phyloP scores from a whole-genome alignment of 1,284 basidiomycete genomes.

The Apiotrichum laibachii region DNA sequence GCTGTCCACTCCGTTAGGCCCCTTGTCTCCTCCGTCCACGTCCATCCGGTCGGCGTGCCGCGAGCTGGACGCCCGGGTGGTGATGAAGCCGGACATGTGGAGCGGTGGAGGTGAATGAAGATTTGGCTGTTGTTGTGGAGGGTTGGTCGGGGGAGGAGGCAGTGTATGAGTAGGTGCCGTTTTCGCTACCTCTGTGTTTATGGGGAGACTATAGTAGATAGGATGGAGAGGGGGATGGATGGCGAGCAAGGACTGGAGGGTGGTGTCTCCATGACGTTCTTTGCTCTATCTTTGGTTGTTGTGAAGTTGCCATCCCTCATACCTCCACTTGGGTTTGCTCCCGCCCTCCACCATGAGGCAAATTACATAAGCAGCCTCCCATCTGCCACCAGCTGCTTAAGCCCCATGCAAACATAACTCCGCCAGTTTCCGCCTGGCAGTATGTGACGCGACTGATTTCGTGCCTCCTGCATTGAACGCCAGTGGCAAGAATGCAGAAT shows the following conservation, averaged over 20 bases:
- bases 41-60: slow-evolving; percentile 7
- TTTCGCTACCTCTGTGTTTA: too few relatives aligned
- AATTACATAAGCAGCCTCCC: too few relatives aligned
- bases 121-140: background rate
- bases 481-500: too few relatives aligned
- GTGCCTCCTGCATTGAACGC: too few relatives aligned
- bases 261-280: background rate
- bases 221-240: background rate
- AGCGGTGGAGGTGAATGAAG: background rate
- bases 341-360: background rate
- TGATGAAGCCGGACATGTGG: slow-evolving; percentile 13
- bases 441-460: too few relatives aligned
- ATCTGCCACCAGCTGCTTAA: too few relatives aligned
- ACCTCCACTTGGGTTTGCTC: background rate
- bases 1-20: background rate
- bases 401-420: too few relatives aligned
- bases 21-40: slow-evolving; percentile 1
- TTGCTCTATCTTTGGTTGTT: background rate
- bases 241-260: too few relatives aligned
- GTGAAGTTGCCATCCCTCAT: background rate
- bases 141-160: too few relatives aligned
- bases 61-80: slow-evolving; percentile 8
- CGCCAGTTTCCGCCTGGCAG: too few relatives aligned
- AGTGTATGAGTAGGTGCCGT: too few relatives aligned
- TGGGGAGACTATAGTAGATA: background rate